Conservation (phyloP, 1,284 basidiomycete species). For the Serendipita sp. region DNA sequence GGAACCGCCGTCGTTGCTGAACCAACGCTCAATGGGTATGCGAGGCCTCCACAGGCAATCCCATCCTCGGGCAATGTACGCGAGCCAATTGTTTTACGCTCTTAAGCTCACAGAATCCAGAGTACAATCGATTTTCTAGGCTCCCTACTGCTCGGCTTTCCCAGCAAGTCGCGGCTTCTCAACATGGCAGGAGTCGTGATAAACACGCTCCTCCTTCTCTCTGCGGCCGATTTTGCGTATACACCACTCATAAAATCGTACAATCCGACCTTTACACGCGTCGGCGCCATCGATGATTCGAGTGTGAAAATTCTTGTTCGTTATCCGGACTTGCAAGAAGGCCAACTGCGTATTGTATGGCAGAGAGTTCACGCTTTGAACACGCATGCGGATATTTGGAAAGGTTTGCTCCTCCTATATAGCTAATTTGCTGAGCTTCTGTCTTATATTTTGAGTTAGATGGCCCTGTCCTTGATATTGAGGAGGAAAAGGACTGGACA, state of each 20-base stretch:
- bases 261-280: slow-evolving; percentile 45
- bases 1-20: slow-evolving; percentile 1
- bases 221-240: slow-evolving; percentile 35
- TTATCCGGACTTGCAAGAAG: slow-evolving; percentile 29
- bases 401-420: slow-evolving; percentile 13
- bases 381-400: not conserved
- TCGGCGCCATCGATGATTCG: slow-evolving; percentile 55
- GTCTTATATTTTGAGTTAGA: slow-evolving; percentile 22
- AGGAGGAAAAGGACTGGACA: slow-evolving; percentile 47
- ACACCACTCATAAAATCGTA: slow-evolving; percentile 40
- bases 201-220: slow-evolving; percentile 38
- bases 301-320: slow-evolving; percentile 47
- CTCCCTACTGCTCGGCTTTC: slow-evolving; percentile 13
- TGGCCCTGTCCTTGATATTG: slow-evolving; percentile 36
- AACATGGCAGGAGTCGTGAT: slow-evolving; percentile 23
- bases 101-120: not conserved
- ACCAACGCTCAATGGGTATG: not conserved
- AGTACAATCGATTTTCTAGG: slow-evolving; percentile 10
- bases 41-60: slow-evolving; percentile 2
- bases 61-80: slow-evolving; percentile 7
- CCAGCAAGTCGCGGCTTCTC: slow-evolving; percentile 9
- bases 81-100: not conserved
- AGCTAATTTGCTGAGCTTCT: not conserved
- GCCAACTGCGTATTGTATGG: slow-evolving; percentile 30
- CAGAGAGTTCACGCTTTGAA: slow-evolving; percentile 19